Conservation (phyloP, 2,329 filamentous ascomycete species). For the Rhexocercosporidium sp. region DNA sequence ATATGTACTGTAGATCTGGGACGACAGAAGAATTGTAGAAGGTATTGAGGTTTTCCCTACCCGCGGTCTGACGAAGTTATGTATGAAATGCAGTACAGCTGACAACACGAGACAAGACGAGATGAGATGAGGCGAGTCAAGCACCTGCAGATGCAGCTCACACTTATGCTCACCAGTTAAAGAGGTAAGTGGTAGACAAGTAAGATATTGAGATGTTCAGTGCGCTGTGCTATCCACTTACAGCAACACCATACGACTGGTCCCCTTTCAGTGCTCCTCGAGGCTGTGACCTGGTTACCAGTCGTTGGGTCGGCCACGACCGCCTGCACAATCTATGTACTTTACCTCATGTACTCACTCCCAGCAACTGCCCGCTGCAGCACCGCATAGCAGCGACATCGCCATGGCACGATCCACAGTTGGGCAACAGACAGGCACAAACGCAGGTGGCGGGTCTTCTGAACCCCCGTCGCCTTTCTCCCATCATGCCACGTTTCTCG, state of each 20-base stretch:
- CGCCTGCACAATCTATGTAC: neutral
- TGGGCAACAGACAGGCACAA: conserved; percentile 31
- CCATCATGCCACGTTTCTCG: conserved; percentile 36
- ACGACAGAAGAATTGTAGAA: neutral
- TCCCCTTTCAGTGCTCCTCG: neutral
- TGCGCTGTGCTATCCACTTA: conserved; percentile 5
- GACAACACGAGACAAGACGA: conserved; percentile 5
- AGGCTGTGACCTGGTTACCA: conserved; percentile 4
- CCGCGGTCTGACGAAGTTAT: conserved; percentile 8
- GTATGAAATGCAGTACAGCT: conserved; percentile 13
- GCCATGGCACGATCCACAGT: conserved; percentile 11
- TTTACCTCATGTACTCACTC: neutral
- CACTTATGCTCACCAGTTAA: neutral
- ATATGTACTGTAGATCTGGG: neutral
- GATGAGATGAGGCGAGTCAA: conserved; percentile 5
- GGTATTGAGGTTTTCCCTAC: neutral
- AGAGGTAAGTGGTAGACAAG: neutral
- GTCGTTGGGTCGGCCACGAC: neutral
- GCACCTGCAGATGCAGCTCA: conserved; percentile 3
- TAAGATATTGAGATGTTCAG: neutral
- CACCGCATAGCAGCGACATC: neutral
- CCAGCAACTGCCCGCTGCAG: neutral
- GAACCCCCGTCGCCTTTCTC: conserved; percentile 19
- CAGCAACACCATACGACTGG: neutral
- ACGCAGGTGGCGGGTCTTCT: conserved; percentile 15